These are phyloP conservation scores for Smittium mucronatum DNA, from an alignment of 371 early-diverging fungal species.

Conservation along the genomic window DNA sequence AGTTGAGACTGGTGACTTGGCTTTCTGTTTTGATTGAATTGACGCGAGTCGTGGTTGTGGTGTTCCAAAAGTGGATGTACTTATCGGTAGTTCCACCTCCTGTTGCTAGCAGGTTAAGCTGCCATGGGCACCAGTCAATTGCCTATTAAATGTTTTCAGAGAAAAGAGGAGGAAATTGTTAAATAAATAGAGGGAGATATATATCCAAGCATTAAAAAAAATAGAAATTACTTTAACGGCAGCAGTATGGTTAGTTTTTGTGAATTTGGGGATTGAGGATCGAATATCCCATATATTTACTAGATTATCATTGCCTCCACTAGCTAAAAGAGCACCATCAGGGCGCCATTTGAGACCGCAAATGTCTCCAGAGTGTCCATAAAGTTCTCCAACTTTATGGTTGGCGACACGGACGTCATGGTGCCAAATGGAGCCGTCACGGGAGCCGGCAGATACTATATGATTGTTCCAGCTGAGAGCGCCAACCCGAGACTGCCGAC, in stretches of 20 bases:
- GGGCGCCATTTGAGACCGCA: constrained; percentile 91
- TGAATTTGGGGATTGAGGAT: constrained; percentile 45
- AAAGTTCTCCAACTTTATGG: constrained; percentile 53
- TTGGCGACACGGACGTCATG: constrained; percentile 82
- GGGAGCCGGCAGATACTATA: constrained; percentile 71
- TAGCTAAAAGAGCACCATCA: constrained; percentile 78
- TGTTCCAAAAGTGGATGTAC: constrained; percentile 93
- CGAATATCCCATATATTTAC: constrained; percentile 92
- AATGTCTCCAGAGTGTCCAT: constrained; percentile 66
- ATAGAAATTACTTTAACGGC: constrained; percentile 88
- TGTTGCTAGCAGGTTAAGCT: constrained; percentile 72
- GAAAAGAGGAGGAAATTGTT: too few species aligned
- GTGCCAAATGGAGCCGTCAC: constrained; percentile 81
- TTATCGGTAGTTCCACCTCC: constrained; percentile 95
- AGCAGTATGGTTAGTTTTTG: constrained; percentile 62
- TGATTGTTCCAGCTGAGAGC: constrained; percentile 77
- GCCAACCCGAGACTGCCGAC: constrained; percentile 64
- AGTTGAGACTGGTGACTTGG: constrained; percentile 89
- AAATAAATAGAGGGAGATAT: too few species aligned
- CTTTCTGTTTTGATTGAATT: constrained; percentile 69
- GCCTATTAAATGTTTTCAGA: too few species aligned
- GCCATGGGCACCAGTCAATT: constrained; percentile 98
- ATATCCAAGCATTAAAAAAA: too few species aligned
- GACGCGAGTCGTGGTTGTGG: constrained; percentile 48
- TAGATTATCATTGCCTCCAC: constrained; percentile 95